These are phyloP conservation scores for Pugionium dolabratum DNA, from an alignment of 345 rosid species.

Conservation along the genomic window DNA sequence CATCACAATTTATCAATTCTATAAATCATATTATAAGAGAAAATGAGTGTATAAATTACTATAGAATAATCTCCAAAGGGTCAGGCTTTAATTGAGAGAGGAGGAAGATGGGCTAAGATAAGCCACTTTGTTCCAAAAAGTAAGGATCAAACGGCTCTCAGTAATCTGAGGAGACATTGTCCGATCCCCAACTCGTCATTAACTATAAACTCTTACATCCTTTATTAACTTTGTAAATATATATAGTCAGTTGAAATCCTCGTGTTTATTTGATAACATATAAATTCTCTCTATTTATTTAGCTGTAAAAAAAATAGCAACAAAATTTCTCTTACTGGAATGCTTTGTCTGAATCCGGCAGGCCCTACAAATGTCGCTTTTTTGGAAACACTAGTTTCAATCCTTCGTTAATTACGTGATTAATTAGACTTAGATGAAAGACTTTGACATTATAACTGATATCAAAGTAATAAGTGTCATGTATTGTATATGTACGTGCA, in stretches of 20 bases:
- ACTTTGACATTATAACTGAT: constrained; percentile 17
- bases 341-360: constrained; percentile 10
- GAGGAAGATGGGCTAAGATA: neutral
- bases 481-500: constrained; percentile 17
- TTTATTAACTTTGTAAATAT: too few species aligned
- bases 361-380: constrained; percentile 42
- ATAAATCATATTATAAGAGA: too few species aligned
- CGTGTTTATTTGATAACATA: constrained; percentile 18
- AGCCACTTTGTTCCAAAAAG: constrained; percentile 36
- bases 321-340: neutral
- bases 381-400: constrained; percentile 35
- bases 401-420: constrained; percentile 5
- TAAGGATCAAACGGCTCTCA: constrained; percentile 41
- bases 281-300: constrained; percentile 11
- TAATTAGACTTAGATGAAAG: constrained; percentile 23
- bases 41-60: too few species aligned
- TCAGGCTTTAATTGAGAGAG: constrained; percentile 6
- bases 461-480: neutral
- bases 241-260: constrained; percentile 20
- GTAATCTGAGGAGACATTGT: constrained; percentile 35
- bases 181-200: constrained; percentile 40
- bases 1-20: neutral
- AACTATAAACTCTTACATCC: too few species aligned
- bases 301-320: neutral
- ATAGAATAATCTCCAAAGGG: constrained; percentile 27